Conservation (phyloP, 78 protist species). For the Bigelowiella natans region DNA sequence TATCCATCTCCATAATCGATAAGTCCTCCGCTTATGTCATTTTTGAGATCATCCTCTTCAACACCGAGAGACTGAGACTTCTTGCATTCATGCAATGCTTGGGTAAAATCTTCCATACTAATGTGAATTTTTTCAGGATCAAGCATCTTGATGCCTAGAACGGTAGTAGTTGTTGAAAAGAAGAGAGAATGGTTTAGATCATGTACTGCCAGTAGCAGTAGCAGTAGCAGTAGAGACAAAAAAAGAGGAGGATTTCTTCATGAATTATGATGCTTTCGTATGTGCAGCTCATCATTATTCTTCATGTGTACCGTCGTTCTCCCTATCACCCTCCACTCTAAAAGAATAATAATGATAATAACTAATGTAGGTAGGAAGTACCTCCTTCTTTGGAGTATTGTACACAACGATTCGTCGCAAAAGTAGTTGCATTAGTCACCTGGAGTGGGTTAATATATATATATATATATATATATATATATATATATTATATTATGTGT, state of each 20-base stretch:
- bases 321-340: no score
- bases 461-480: background rate
- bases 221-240: no score
- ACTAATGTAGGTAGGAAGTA: no score
- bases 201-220: no score
- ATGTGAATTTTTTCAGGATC: background rate
- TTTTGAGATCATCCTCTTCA: background rate
- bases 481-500: background rate
- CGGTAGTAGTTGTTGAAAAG: no score
- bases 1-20: background rate
- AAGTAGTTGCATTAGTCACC: background rate
- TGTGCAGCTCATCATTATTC: no score
- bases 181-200: no score
- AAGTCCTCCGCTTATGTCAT: background rate
- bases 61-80: background rate
- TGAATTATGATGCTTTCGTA: no score
- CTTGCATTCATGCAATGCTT: constrained; percentile 64
- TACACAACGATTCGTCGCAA: background rate
- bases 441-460: background rate
- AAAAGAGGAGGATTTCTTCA: no score
- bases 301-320: no score
- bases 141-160: no score
- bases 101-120: constrained; percentile 60
- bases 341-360: no score
- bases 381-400: background rate